Conservation (phyloP, 805 yeast species). For the Ogataea haglerorum region DNA sequence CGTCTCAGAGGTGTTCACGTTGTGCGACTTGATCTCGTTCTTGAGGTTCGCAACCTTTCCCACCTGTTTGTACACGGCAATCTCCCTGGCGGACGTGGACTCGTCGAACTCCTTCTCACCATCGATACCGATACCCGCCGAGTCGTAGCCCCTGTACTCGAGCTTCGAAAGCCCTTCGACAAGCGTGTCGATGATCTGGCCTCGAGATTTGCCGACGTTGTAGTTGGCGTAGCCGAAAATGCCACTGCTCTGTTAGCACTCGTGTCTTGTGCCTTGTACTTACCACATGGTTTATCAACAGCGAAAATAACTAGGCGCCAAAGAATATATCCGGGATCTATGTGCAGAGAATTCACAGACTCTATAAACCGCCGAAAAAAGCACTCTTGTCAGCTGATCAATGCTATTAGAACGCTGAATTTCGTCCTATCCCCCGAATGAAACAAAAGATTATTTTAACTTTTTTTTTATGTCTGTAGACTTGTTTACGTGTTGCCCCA, state of each 20-base stretch:
- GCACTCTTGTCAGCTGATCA: not conserved
- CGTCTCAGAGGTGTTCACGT: conserved; percentile 56
- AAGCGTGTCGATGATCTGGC: conserved; percentile 85
- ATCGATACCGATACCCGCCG: conserved; percentile 94
- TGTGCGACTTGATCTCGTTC: conserved; percentile 49
- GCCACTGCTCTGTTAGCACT: conserved; percentile 52
- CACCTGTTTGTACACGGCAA: conserved; percentile 72
- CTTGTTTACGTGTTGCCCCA: conserved; percentile 13
- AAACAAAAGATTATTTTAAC: conserved; percentile 5
- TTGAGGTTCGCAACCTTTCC: conserved; percentile 88
- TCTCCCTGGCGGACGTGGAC: conserved; percentile 48
- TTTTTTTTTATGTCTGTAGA: conserved; percentile 4
- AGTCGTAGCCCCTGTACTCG: conserved; percentile 98
- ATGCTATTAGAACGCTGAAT: not conserved
- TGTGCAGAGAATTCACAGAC: not conserved
- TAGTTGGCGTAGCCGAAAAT: conserved; percentile 97
- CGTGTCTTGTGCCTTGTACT: conserved; percentile 3
- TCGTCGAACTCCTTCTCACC: conserved; percentile 56
- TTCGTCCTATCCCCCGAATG: not conserved
- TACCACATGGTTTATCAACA: conserved; percentile 12
- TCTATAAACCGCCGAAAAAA: not conserved
- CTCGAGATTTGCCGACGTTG: conserved; percentile 86
- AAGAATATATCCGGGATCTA: not conserved
- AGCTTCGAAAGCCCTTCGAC: conserved; percentile 81
- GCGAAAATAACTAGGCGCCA: conserved; percentile 2